Conservation (phyloP, 768 basidiomycete species). For the Asterophora parasitica region DNA sequence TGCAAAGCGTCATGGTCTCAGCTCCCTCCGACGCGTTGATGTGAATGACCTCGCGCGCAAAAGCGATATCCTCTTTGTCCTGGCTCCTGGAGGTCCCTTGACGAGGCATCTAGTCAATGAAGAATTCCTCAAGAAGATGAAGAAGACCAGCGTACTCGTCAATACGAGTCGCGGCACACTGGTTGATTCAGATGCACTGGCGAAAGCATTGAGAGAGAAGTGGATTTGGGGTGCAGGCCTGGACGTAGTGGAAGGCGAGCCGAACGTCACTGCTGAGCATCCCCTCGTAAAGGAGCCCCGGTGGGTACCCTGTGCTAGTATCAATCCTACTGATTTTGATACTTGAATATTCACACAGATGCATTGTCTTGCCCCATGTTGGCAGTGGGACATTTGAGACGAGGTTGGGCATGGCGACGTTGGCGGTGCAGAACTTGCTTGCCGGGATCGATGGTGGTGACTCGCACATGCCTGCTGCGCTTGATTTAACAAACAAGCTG, state of each 20-base stretch:
- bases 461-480: conserved; percentile 48
- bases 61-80: conserved; percentile 82
- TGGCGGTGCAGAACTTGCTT: conserved; percentile 67
- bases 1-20: conserved; percentile 24
- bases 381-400: conserved; percentile 88
- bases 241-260: conserved; percentile 94
- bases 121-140: conserved; percentile 77
- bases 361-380: conserved; percentile 84
- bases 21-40: conserved; percentile 53
- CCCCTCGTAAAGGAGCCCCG: conserved; percentile 74
- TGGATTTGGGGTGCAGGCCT: conserved; percentile 92
- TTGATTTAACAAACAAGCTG: conserved; percentile 21
- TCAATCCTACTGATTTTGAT: background rate
- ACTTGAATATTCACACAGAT: conserved; percentile 36
- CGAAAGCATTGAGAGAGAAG: conserved; percentile 65
- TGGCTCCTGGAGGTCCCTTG: conserved; percentile 67
- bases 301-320: conserved; percentile 28
- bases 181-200: conserved; percentile 88
- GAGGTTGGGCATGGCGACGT: conserved; percentile 72
- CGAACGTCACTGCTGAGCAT: conserved; percentile 66
- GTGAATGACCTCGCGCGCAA: conserved; percentile 66
- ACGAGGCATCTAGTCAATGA: conserved; percentile 75
- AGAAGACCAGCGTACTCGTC: conserved; percentile 74
- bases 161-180: conserved; percentile 84
- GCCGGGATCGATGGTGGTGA: conserved; percentile 48